These are phyloP conservation scores for Malassezia slooffiae DNA, from an alignment of 1,284 basidiomycete genomes.

Conservation along the genomic window DNA sequence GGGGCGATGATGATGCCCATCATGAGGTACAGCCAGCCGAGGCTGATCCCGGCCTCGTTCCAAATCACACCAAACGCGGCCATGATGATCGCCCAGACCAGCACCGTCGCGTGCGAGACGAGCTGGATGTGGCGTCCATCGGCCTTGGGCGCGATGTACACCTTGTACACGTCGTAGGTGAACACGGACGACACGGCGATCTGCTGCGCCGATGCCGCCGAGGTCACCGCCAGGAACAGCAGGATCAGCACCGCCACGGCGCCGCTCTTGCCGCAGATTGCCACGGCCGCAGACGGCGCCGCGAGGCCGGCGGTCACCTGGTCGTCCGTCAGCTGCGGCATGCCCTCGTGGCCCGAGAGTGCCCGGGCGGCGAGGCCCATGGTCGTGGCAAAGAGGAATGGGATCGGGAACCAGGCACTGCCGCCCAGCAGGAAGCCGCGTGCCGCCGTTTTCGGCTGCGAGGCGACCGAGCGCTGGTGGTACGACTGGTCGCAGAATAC, in stretches of 20 bases:
- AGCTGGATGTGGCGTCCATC: slow-evolving; percentile 56
- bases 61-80: slow-evolving; percentile 73
- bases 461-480: slow-evolving; percentile 74
- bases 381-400: slow-evolving; percentile 55
- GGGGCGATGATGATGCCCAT: slow-evolving; percentile 75
- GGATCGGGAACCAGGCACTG: slow-evolving; percentile 60
- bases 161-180: slow-evolving; percentile 57
- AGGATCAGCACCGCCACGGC: slow-evolving; percentile 66
- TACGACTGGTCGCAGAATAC: slow-evolving; percentile 60
- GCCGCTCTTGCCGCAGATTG: slow-evolving; percentile 61
- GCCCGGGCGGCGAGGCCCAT: slow-evolving; percentile 52
- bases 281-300: slow-evolving; percentile 54
- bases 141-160: slow-evolving; percentile 57
- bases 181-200: slow-evolving; percentile 61
- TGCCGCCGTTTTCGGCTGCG: slow-evolving; percentile 66
- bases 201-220: slow-evolving; percentile 73
- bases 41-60: slow-evolving; percentile 74
- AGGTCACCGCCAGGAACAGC: slow-evolving; percentile 58
- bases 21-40: slow-evolving; percentile 50
- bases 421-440: slow-evolving; percentile 76
- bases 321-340: neutral
- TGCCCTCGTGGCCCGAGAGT: slow-evolving; percentile 25
- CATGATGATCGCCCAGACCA: slow-evolving; percentile 62
- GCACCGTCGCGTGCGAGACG: slow-evolving; percentile 56
- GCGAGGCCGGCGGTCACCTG: slow-evolving; percentile 36